Conservation (phyloP, 2,329 filamentous ascomycete genomes). For the Nakataea oryzae region DNA sequence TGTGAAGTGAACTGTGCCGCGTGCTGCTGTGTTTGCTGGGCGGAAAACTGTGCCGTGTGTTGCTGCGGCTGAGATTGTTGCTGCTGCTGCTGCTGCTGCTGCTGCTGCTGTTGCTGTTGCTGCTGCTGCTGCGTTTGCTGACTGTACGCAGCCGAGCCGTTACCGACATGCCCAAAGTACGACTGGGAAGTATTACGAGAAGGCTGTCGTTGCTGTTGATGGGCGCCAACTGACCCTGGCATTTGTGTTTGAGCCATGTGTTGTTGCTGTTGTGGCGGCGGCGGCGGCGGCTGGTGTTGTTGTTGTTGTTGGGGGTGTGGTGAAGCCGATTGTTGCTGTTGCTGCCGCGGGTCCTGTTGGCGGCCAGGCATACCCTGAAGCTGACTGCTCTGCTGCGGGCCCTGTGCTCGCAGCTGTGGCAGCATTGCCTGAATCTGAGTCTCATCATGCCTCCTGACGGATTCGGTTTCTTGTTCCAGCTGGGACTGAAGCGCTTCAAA, state of each 20-base stretch:
- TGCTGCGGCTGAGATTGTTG: conserved; percentile 11
- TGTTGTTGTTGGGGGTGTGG: conserved; percentile 11
- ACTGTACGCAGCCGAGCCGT: not conserved
- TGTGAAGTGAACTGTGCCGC: conserved; percentile 3
- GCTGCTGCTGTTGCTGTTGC: not conserved
- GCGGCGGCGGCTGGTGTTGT: conserved; percentile 3
- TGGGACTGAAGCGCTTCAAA: conserved; percentile 17
- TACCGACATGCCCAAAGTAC: not conserved
- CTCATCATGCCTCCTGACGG: conserved; percentile 4
- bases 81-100: not conserved
- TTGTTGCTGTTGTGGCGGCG: conserved; percentile 4
- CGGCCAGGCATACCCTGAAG: conserved; percentile 6
- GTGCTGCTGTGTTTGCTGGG: conserved; percentile 9
- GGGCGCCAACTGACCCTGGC: conserved; percentile 1
- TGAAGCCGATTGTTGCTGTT: conserved; percentile 7
- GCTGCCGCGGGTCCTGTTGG: conserved; percentile 7
- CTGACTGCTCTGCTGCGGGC: conserved; percentile 6
- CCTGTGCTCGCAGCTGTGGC: conserved; percentile 5
- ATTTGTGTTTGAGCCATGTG: conserved; percentile 1
- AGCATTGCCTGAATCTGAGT: conserved; percentile 1
- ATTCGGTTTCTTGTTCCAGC: conserved; percentile 13
- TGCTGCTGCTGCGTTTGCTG: conserved; percentile 1
- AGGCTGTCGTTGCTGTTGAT: conserved; percentile 3
- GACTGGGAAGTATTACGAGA: not conserved
- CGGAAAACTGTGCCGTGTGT: conserved; percentile 1